phyloP scores from a whole-genome alignment of 352 stramenopile species.

The Thraustochytrium striatum region DNA sequence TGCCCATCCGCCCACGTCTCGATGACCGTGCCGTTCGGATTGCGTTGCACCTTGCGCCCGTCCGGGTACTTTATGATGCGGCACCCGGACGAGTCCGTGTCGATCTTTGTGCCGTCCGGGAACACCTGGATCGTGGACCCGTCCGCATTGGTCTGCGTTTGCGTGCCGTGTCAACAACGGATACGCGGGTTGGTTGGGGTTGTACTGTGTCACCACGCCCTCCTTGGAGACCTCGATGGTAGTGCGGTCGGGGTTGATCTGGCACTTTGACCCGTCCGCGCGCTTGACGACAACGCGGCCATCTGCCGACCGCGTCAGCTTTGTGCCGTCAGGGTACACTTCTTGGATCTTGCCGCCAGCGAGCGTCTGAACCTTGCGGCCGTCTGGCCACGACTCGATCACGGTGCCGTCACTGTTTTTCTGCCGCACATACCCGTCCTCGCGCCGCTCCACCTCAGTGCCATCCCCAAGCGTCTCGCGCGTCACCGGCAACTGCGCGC shows the following conservation, averaged over 20 bases:
- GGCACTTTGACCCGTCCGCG: constrained; percentile 34
- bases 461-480: neutral
- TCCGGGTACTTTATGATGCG: constrained; percentile 47
- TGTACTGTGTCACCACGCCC: constrained; percentile 28
- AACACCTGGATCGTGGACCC: constrained; percentile 44
- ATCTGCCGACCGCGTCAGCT: constrained; percentile 30
- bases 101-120: constrained; percentile 45
- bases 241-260: constrained; percentile 40
- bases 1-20: constrained; percentile 40
- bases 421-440: constrained; percentile 9
- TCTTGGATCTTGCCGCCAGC: constrained; percentile 14
- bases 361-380: constrained; percentile 11
- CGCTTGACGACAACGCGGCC: constrained; percentile 39
- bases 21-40: constrained; percentile 43
- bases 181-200: neutral
- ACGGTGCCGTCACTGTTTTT: constrained; percentile 29
- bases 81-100: constrained; percentile 26
- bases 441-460: neutral
- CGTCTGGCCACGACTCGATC: constrained; percentile 29
- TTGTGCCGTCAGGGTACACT: neutral
- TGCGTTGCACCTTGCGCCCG: constrained; percentile 18
- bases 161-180: neutral
- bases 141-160: constrained; percentile 36
- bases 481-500: neutral
- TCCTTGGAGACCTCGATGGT: constrained; percentile 41